These are phyloP conservation scores for Capsicum baccatum DNA, from an alignment of 257 asterid species.

Conservation along the genomic window DNA sequence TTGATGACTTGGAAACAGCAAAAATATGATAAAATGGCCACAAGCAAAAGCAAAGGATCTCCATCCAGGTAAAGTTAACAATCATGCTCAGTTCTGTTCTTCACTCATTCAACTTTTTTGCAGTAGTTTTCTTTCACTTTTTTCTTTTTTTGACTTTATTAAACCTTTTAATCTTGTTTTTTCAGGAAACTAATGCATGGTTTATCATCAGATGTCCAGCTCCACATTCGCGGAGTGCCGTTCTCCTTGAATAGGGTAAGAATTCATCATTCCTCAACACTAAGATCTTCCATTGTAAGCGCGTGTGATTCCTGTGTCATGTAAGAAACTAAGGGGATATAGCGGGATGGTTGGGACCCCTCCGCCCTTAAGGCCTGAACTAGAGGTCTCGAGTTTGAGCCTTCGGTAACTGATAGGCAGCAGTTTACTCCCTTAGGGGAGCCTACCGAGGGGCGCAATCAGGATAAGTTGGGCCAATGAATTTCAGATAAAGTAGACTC, in stretches of 20 bases:
- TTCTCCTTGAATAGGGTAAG: constrained; percentile 54
- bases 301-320: not conserved
- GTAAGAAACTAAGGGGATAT: not conserved
- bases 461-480: too few relatives aligned
- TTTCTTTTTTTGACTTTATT: not conserved
- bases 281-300: not conserved
- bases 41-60: constrained; percentile 39
- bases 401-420: not conserved
- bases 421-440: not conserved
- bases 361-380: not conserved
- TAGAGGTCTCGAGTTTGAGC: not conserved
- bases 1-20: constrained; percentile 17
- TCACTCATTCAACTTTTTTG: not conserved
- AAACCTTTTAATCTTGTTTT: not conserved
- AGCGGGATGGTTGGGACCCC: not conserved
- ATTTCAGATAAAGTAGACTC: not conserved
- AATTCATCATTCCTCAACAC: not conserved
- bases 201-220: constrained; percentile 52
- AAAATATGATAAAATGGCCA: constrained; percentile 47
- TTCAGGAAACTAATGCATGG: constrained; percentile 58
- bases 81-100: not conserved
- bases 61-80: constrained; percentile 44
- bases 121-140: too few relatives aligned
- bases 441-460: too few relatives aligned
- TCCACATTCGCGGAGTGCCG: constrained; percentile 54